A percentile compares a stretch with the other conserved stretches of the same genome.
Evolutionary conservation across 139 green algal genomes (phyloP).

Genomic region (Picochlorum sp.): DNA sequence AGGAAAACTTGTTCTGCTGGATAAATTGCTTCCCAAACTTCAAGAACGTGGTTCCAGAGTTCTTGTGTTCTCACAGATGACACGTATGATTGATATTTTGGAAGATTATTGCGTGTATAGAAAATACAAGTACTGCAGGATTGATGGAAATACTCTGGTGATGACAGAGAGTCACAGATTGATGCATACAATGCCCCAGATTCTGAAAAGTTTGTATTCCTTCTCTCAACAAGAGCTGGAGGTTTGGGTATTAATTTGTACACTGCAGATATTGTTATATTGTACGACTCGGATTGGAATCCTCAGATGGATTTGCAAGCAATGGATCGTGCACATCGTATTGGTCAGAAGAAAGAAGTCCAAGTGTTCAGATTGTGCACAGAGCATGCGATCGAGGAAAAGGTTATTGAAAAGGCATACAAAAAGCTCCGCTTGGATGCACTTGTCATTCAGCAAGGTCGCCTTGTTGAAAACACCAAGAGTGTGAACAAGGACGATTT

Average conservation of each 20-base stretch:
- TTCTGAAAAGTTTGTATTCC: conserved; percentile 90
- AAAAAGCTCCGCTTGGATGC: conserved; percentile 99
- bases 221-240: conserved; percentile 90
- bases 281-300: conserved; percentile 88
- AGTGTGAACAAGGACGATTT: conserved; percentile 97
- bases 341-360: conserved; percentile 99
- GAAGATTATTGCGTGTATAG: conserved; percentile 90
- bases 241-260: conserved; percentile 96
- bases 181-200: conserved; percentile 80
- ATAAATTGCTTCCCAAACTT: conserved; percentile 82
- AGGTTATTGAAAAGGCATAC: conserved; percentile 99
- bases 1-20: conserved; percentile 86
- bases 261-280: conserved; percentile 93
- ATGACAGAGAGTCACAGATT: conserved; percentile 89
- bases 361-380: conserved; percentile 96
- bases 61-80: conserved; percentile 92
- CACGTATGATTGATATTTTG: conserved; percentile 91
- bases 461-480: conserved; percentile 83
- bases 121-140: conserved; percentile 83
- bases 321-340: conserved; percentile 97
- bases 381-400: conserved; percentile 97
- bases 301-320: conserved; percentile 72
- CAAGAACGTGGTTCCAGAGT: conserved; percentile 66
- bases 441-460: conserved; percentile 98
- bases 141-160: conserved; percentile 95